A percentile compares a stretch with the other conserved stretches of the same genome.
Evolutionary conservation across 2,329 filamentous ascomycete species (phyloP).

Genomic region (Aureobasidium mangrovei): DNA sequence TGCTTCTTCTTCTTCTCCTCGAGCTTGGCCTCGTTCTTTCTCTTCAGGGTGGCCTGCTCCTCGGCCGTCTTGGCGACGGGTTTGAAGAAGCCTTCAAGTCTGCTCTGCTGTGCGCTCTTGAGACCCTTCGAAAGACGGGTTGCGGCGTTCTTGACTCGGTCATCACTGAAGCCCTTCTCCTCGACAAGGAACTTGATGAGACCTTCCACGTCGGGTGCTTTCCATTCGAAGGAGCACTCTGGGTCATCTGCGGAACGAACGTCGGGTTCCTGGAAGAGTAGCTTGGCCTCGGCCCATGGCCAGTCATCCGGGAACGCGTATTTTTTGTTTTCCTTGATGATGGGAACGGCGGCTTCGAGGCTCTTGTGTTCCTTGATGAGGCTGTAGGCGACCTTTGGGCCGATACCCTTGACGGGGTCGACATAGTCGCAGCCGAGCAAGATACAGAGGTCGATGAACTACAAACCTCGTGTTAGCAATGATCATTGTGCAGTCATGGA

Average conservation of each 20-base stretch:
- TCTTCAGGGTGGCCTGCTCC: constrained; percentile 76
- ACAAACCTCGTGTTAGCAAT: constrained; percentile 11
- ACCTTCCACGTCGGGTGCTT: constrained; percentile 81
- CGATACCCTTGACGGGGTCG: constrained; percentile 90
- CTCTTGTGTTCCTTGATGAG: constrained; percentile 86
- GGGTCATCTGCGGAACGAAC: constrained; percentile 75
- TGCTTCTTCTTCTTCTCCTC: constrained; percentile 91
- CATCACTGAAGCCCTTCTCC: constrained; percentile 96
- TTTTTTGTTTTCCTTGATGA: constrained; percentile 68
- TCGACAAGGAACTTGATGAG: constrained; percentile 81
- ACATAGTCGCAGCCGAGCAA: constrained; percentile 96
- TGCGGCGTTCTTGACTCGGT: constrained; percentile 74
- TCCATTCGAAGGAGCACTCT: constrained; percentile 96
- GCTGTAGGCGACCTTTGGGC: constrained; percentile 83
- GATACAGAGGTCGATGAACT: constrained; percentile 98
- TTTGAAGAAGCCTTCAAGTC: constrained; percentile 96
- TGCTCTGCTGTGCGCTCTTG: constrained; percentile 81
- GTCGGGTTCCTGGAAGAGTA: constrained; percentile 86
- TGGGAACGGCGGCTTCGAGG: constrained; percentile 78
- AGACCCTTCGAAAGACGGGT: constrained; percentile 78
- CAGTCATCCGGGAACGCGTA: constrained; percentile 90
- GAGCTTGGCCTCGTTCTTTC: constrained; percentile 86
- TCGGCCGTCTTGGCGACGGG: constrained; percentile 78
- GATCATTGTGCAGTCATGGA: neutral
- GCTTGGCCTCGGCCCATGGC: constrained; percentile 85